These are phyloP conservation scores for Oxyria digyna DNA, from an alignment of 148 eudicot species.

Conservation along the genomic window DNA sequence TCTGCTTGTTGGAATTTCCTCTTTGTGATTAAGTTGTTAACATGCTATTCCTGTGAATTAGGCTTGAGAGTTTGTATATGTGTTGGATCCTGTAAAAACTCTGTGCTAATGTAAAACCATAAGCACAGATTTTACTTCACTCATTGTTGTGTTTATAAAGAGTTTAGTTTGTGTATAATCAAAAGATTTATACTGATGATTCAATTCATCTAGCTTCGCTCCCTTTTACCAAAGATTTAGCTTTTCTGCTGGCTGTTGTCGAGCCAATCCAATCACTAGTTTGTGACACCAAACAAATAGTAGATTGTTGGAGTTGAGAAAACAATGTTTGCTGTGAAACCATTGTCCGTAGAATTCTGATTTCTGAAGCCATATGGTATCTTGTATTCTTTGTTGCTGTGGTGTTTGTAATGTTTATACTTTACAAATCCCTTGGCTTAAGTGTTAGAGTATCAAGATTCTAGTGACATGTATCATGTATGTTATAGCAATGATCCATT, in stretches of 20 bases:
- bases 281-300: not conserved
- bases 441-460: not conserved
- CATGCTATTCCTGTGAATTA: not conserved
- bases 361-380: too few species aligned
- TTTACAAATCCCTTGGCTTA: not conserved
- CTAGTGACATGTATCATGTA: not conserved
- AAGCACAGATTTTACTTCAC: not conserved
- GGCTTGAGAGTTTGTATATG: not conserved
- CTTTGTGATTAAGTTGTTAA: not conserved
- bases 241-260: not conserved
- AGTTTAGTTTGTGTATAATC: not conserved
- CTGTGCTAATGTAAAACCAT: not conserved
- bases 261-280: not conserved
- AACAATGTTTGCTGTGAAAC: too few species aligned
- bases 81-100: not conserved
- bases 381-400: too few species aligned
- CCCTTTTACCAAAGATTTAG: not conserved
- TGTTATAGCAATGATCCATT: not conserved
- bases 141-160: not conserved
- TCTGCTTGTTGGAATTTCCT: not conserved
- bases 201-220: not conserved
- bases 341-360: too few species aligned
- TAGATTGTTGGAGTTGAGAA: not conserved
- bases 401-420: not conserved
- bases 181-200: not conserved